phyloP scores from a whole-genome alignment of 768 basidiomycete species.

The Pluteus cervinus region DNA sequence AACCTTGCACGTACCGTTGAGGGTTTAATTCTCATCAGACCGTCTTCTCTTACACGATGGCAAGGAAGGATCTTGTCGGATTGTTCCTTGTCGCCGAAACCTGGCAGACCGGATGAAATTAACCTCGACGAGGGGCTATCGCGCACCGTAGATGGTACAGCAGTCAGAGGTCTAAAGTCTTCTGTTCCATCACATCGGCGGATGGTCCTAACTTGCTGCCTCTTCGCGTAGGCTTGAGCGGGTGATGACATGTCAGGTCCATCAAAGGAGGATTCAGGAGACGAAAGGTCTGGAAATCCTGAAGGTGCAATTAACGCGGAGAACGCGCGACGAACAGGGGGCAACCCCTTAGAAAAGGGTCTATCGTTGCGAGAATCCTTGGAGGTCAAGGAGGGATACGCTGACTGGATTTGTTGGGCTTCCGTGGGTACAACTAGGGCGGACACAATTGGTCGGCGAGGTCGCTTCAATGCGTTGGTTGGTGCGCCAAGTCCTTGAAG shows the following conservation, averaged over 20 bases:
- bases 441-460: conserved; percentile 63
- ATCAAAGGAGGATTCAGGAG: conserved; percentile 59
- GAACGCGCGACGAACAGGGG: conserved; percentile 64
- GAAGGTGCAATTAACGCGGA: conserved; percentile 69
- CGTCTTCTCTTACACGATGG: conserved; percentile 90
- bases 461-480: conserved; percentile 47
- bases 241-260: conserved; percentile 71
- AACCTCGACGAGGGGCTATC: conserved; percentile 57
- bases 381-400: conserved; percentile 33
- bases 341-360: conserved; percentile 30
- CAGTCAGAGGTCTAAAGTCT: conserved; percentile 71
- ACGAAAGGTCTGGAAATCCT: conserved; percentile 37
- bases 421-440: conserved; percentile 49
- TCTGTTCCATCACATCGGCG: conserved; percentile 79
- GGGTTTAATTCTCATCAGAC: conserved; percentile 82
- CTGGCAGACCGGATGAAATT: conserved; percentile 60
- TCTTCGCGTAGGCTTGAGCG: conserved; percentile 73
- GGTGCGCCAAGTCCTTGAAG: conserved; percentile 50
- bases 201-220: conserved; percentile 73
- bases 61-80: conserved; percentile 93
- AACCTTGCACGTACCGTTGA: conserved; percentile 65
- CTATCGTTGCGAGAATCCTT: conserved; percentile 19
- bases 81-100: conserved; percentile 91
- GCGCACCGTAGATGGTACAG: conserved; percentile 44
- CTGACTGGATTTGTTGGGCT: conserved; percentile 28